Evolutionary conservation across 345 rosid genomes (phyloP).

Genomic region (Luvunga scandens): DNA sequence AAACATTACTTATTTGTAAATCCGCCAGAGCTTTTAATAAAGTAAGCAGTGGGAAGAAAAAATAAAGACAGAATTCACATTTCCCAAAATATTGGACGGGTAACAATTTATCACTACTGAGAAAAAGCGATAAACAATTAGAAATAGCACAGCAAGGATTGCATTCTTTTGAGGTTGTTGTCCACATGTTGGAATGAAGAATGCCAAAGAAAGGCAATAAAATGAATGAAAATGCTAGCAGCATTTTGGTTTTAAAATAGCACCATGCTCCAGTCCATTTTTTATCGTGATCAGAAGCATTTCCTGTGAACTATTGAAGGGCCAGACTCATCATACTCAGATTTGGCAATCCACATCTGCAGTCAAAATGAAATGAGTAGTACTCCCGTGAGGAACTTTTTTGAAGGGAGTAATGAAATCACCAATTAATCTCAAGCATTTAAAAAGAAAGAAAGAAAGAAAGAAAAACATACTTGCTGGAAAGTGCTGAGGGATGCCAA

Average conservation of each 20-base stretch:
- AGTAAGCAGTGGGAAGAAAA: neutral
- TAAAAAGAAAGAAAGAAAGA: neutral
- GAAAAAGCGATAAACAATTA: neutral
- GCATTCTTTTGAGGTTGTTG: constrained; percentile 17
- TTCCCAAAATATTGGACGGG: neutral
- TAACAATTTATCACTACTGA: constrained; percentile 9
- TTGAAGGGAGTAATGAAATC: neutral
- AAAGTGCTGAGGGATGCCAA: constrained; percentile 74
- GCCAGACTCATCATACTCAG: constrained; percentile 60
- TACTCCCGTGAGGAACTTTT: neutral
- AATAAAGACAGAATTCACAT: neutral
- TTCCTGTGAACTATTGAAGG: constrained; percentile 63
- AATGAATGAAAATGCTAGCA: constrained; percentile 18
- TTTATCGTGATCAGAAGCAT: constrained; percentile 37
- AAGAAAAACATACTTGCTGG: constrained; percentile 46
- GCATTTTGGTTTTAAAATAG: constrained; percentile 14
- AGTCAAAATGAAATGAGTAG: neutral
- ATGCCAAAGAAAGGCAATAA: neutral
- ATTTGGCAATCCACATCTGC: constrained; percentile 65
- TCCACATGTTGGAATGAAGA: constrained; percentile 11
- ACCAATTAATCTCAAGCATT: neutral
- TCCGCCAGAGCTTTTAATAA: neutral
- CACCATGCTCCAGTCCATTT: neutral
- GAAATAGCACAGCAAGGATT: constrained; percentile 12
- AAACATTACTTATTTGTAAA: neutral